Percentiles rank a stretch among this genome's conserved stretches.
phyloP scores from a whole-genome alignment of 164 flowering plant species.

The Umbellularia californica region DNA sequence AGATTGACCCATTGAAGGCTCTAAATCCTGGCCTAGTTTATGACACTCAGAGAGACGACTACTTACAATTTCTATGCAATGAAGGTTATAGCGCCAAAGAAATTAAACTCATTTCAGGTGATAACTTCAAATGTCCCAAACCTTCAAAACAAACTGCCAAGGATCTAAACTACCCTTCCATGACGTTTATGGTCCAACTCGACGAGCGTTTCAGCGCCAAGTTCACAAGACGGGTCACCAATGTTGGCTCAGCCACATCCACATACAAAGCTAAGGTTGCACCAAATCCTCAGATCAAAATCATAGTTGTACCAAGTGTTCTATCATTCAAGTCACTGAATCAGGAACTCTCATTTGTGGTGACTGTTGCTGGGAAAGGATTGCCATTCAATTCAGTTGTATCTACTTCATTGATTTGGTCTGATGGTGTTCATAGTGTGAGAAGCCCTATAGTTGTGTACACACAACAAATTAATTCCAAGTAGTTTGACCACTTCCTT shows the following conservation, averaged over 20 bases:
- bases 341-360: slow-evolving; percentile 35
- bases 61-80: slow-evolving; percentile 44
- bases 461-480: no score
- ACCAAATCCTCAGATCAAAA: slow-evolving; percentile 23
- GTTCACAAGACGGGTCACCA: slow-evolving; percentile 57
- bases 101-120: slow-evolving; percentile 34
- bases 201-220: slow-evolving; percentile 8
- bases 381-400: no score
- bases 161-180: slow-evolving; percentile 65
- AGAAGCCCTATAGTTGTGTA: no score
- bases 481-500: no score
- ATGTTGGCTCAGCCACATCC: slow-evolving; percentile 49
- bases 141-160: slow-evolving; percentile 25
- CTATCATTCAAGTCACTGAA: slow-evolving; percentile 36
- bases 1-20: slow-evolving; percentile 45
- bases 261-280: slow-evolving; percentile 32
- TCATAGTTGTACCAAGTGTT: slow-evolving; percentile 30
- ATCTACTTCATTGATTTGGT: no score
- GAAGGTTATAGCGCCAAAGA: slow-evolving; percentile 32
- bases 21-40: slow-evolving; percentile 52
- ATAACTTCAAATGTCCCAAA: slow-evolving; percentile 26
- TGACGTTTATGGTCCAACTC: slow-evolving; percentile 16
- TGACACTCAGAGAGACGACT: slow-evolving; percentile 43
- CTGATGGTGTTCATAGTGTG: no score
- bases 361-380: slow-evolving; percentile 20